phyloP scores from a whole-genome alignment of 2,329 filamentous ascomycete genomes.

The Paecilomyces variotii region DNA sequence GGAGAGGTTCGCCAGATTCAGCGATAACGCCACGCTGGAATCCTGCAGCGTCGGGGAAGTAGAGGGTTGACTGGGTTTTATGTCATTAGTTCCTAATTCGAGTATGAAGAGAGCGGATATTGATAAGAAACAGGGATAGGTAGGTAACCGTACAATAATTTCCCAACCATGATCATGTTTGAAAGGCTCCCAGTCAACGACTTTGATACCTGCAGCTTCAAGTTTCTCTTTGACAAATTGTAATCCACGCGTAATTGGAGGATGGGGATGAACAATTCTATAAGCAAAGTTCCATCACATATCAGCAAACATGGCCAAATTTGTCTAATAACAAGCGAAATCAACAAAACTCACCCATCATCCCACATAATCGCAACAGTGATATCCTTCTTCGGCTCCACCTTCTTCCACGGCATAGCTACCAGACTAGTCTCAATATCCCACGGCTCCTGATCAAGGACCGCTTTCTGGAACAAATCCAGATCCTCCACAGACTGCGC shows the following conservation, averaged over 20 bases:
- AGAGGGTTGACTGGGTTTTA: slow-evolving; percentile 30
- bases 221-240: slow-evolving; percentile 16
- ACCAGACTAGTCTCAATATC: slow-evolving; percentile 32
- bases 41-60: slow-evolving; percentile 41
- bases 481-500: slow-evolving; percentile 24
- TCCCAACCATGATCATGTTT: slow-evolving; percentile 26
- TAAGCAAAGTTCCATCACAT: neutral
- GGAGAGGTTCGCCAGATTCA: slow-evolving; percentile 20
- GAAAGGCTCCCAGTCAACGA: slow-evolving; percentile 29
- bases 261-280: slow-evolving; percentile 54
- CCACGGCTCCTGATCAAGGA: slow-evolving; percentile 36
- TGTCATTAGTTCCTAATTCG: neutral
- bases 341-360: slow-evolving; percentile 39
- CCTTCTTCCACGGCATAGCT: slow-evolving; percentile 34
- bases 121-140: neutral
- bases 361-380: slow-evolving; percentile 55
- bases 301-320: neutral
- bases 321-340: too few species aligned
- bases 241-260: slow-evolving; percentile 48
- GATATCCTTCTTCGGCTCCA: slow-evolving; percentile 15
- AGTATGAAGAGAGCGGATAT: neutral
- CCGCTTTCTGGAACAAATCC: slow-evolving; percentile 29
- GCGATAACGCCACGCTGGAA: slow-evolving; percentile 24
- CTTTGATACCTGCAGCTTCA: slow-evolving; percentile 39
- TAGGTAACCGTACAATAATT: slow-evolving; percentile 19